Evolutionary conservation across 306 rosid species (phyloP).

Genomic region (Ceratonia siliqua): DNA sequence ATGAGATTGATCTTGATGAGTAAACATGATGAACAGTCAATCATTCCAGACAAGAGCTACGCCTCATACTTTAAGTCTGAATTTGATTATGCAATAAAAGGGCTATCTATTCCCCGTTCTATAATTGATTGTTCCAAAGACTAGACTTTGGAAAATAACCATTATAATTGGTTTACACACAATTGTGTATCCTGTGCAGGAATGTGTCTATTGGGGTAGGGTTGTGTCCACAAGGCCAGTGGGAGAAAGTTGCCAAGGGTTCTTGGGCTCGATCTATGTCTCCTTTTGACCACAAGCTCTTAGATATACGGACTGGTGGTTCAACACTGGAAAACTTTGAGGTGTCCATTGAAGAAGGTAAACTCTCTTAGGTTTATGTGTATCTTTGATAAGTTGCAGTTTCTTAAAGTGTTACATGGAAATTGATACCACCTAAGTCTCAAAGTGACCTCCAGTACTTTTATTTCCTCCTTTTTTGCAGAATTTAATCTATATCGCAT

Average conservation of each 20-base stretch:
- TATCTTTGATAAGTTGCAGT: conserved; percentile 20
- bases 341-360: conserved; percentile 84
- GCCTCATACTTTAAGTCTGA: conserved; percentile 4
- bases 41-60: neutral
- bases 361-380: conserved; percentile 8
- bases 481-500: conserved; percentile 67
- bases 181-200: conserved; percentile 50
- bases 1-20: neutral
- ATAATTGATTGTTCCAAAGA: neutral
- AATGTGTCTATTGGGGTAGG: conserved; percentile 67
- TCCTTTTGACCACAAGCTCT: conserved; percentile 73
- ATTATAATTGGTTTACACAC: neutral
- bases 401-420: conserved; percentile 5
- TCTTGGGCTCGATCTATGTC: conserved; percentile 80
- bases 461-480: conserved; percentile 43
- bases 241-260: conserved; percentile 86
- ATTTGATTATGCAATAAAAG: conserved; percentile 7
- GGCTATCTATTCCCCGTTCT: neutral
- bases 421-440: neutral
- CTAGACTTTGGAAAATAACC: conserved; percentile 10
- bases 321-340: conserved; percentile 63
- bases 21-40: conserved; percentile 10
- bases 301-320: conserved; percentile 69
- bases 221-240: conserved; percentile 78
- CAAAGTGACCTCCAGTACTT: conserved; percentile 1